Evolutionary conservation across 2,329 filamentous ascomycete genomes (phyloP), one percentile per base, ranked within the genome.

Genomic region (Sporothrix dimorphospora): DNA sequence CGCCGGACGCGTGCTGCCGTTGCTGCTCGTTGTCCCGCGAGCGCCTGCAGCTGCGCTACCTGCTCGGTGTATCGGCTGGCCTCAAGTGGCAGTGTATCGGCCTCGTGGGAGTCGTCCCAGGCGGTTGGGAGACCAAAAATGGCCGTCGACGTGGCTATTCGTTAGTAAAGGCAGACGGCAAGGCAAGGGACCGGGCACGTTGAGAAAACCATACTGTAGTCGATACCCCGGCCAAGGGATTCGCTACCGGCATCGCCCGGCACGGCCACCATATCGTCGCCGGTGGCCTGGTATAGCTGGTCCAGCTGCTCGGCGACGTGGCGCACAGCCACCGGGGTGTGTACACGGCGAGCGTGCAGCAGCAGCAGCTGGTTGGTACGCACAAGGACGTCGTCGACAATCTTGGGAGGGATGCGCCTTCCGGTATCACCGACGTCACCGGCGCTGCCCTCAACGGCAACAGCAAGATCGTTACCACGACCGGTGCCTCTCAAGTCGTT

Each of bases 251-350:
- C 9, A 49, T 51, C 16, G 45, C 19, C 19, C 14, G 63, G 63
- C 11, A n/a, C 45, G 45, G 27, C 63, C 5, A 14, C 27, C 30
- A 84, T 38, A 11, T 47, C 82, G 11, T 76, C 77, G 49, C 82
- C 82, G 51, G 85, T 19, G 9, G 21, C 24, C 19, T 34, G 68
- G 79, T 93, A 93, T 59, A 92, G 81, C 65, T 81, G 81, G 79
- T 92, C 90, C 55, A 94, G 89, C 81, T 94, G 91, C 82, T 92
- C 90, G 1, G 91, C 90, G 21, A 93, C 86, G 76, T 92, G 90
- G 47, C 91, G 86, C 69, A 86, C 88, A n/a, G 91, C 90, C 76
- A 91, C 89, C 0, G 90, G 86, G 19, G 89, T 86, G 78, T 92
- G 92, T 5, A 89, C 89, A 71, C 89, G 86, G 47, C 87, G 87